A percentile compares a stretch with the other conserved stretches of the same genome.
Conservation (phyloP, 164 flowering plant species). For the Warburgia ugandensis region DNA sequence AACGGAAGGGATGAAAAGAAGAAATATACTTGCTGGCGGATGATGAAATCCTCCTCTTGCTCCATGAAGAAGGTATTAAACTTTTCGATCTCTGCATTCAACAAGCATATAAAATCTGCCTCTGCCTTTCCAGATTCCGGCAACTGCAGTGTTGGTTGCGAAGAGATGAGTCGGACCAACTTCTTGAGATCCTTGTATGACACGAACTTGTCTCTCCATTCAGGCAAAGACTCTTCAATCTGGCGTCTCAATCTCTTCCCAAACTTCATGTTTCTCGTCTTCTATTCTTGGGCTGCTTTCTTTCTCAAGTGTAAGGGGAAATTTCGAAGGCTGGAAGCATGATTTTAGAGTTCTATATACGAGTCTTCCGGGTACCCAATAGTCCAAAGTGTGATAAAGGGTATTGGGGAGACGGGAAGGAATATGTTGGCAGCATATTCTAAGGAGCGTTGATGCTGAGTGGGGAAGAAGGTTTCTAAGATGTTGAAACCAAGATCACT, state of each 20-base stretch:
- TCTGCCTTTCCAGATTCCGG: conserved; percentile 26
- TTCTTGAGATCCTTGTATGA: conserved; percentile 77
- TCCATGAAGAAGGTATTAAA: conserved; percentile 80
- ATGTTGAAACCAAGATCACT: conserved; percentile 3
- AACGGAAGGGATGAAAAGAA: neutral
- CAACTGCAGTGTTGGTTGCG: conserved; percentile 21
- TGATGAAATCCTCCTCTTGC: conserved; percentile 80
- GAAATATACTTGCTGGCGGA: conserved; percentile 48
- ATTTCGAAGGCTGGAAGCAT: neutral
- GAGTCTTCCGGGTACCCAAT: too few species aligned
- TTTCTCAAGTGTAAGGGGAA: neutral
- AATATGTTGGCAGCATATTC: conserved; percentile 9
- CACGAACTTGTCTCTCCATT: conserved; percentile 72
- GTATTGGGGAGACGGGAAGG: neutral
- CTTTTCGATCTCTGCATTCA: conserved; percentile 80
- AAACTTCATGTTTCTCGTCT: conserved; percentile 48
- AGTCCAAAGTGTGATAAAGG: too few species aligned
- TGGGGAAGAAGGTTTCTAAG: neutral
- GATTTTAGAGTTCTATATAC: too few species aligned
- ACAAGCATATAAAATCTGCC: conserved; percentile 45
- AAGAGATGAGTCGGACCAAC: conserved; percentile 40
- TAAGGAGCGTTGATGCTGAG: neutral
- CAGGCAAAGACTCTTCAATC: conserved; percentile 61
- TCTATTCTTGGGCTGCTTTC: too few species aligned
- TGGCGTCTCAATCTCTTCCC: conserved; percentile 78